Evolutionary conservation across 352 stramenopile genomes (phyloP), one percentile per base, ranked within the genome.

Genomic region (Globisporangium middletonii): DNA sequence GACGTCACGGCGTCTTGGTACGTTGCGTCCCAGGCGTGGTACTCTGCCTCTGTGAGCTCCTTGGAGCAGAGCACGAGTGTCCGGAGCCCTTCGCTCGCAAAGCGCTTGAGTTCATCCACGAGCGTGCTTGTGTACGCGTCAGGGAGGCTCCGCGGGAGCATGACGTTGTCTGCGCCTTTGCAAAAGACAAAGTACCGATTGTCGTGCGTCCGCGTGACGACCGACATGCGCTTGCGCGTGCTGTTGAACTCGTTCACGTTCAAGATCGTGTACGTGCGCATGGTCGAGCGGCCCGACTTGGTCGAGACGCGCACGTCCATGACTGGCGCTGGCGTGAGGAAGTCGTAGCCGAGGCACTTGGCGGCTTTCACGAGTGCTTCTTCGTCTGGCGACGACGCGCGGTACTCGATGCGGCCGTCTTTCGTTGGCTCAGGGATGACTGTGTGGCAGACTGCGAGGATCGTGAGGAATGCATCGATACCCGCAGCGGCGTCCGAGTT

Each of bases 191-290:
- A 64, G 35, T 83, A 83, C 7, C 64, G 62, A 8, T 71, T 49
- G 6, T 81, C 71, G 4, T 69, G 62, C 1, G 65, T 76, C 13
- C 86, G 78, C 18, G 98, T 71, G 19, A 99, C 71, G 26, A 99
- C 89, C 9, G 93, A 98, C 97, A 99, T 99, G 57, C 97, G 75
- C 75, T 99, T 99, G 30, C 97, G 83, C 33, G 96, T 91, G 59
- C 88, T 97, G 54, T 87, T 89, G 64, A 94, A 94, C 53, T 94
- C 83, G 62, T 88, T 88, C 45, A 94, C 82, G 38, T 91, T 87
- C 55, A 94, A 60, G 16, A 94, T 73, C 28, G 67, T 79, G 62
- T 88, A 92, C 51, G 64, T 70, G 3, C 72, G 63, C 4, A 72
- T 53, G 8, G 23, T 37, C 9, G 64, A 63, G 6, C 23, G 37